phyloP scores from a whole-genome alignment of 163 green algal genomes.

The Chlorella variabilis region DNA sequence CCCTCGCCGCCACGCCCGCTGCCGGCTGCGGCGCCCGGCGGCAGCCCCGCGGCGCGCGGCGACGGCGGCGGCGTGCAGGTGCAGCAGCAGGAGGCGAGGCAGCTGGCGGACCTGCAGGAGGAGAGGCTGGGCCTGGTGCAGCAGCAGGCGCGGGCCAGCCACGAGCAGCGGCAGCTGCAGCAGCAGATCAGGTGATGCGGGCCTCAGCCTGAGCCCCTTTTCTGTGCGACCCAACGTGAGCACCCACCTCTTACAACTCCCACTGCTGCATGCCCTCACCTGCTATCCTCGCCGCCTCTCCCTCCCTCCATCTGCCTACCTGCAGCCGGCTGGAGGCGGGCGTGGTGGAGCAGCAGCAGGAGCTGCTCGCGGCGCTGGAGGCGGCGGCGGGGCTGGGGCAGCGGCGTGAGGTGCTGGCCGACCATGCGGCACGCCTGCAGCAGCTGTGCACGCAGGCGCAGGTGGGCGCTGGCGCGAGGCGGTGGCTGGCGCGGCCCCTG shows the following conservation, averaged over 20 bases:
- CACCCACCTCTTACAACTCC: no score
- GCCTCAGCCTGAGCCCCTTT: no score
- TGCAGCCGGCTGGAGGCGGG: conserved; percentile 19
- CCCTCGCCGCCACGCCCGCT: no score
- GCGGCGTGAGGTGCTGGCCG: neutral
- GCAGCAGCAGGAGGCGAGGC: neutral
- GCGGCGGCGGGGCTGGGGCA: conserved; percentile 4
- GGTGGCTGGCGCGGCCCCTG: no score
- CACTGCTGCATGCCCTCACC: no score
- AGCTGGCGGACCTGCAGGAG: neutral
- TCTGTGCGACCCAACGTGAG: no score
- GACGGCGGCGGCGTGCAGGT: neutral
- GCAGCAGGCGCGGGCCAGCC: conserved; percentile 17
- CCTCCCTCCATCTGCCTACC: neutral
- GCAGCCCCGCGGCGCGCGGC: neutral
- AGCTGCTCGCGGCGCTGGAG: conserved; percentile 1
- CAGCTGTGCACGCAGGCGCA: conserved; percentile 12
- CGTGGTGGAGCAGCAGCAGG: neutral
- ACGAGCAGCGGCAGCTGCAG: conserved; percentile 18
- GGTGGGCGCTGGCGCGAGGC: neutral
- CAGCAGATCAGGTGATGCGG: conserved; percentile 26
- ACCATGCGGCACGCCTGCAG: neutral
- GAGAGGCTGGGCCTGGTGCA: neutral
- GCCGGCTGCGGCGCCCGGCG: neutral
- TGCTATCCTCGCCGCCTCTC: no score